phyloP scores from a whole-genome alignment of 2,329 filamentous ascomycete genomes.

The Peltaster fructicola region DNA sequence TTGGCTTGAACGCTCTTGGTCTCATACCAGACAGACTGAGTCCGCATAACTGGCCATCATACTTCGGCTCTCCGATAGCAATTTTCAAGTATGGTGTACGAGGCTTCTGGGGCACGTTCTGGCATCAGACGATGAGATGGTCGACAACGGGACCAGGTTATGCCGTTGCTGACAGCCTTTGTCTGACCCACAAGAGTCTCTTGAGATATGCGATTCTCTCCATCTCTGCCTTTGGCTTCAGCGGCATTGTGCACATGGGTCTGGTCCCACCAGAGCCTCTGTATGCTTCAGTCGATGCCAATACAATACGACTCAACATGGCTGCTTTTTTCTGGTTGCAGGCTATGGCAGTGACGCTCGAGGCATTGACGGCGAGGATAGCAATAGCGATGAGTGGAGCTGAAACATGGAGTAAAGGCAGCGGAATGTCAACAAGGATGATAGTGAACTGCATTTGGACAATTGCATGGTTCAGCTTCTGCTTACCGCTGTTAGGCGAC shows the following conservation, averaged over 20 bases:
- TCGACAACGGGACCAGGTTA: constrained; percentile 11
- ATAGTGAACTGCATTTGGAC: constrained; percentile 10
- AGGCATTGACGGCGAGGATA: constrained; percentile 6
- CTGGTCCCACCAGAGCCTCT: constrained; percentile 15
- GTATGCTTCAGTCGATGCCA: constrained; percentile 3
- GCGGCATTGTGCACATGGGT: constrained; percentile 15
- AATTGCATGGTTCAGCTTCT: constrained; percentile 9
- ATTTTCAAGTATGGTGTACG: constrained; percentile 10
- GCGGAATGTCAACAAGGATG: constrained; percentile 3
- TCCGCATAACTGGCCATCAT: constrained; percentile 14
- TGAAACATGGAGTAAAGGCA: not conserved
- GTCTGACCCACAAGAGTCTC: constrained; percentile 4
- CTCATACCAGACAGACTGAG: constrained; percentile 9
- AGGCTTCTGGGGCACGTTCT: constrained; percentile 16
- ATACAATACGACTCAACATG: constrained; percentile 6
- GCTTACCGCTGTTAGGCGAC: constrained; percentile 11
- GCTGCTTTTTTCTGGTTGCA: constrained; percentile 15
- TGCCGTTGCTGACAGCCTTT: constrained; percentile 8
- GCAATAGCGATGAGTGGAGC: constrained; percentile 1
- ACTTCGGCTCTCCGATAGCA: constrained; percentile 12
- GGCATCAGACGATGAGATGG: constrained; percentile 18
- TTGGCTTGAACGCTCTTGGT: constrained; percentile 8
- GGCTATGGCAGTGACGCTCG: constrained; percentile 11
- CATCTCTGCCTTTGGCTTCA: constrained; percentile 12
- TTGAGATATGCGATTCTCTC: constrained; percentile 11